Base-by-base conservation (phyloP, 2,329 filamentous ascomycete species). In the Fusarium multiceps region DNA sequence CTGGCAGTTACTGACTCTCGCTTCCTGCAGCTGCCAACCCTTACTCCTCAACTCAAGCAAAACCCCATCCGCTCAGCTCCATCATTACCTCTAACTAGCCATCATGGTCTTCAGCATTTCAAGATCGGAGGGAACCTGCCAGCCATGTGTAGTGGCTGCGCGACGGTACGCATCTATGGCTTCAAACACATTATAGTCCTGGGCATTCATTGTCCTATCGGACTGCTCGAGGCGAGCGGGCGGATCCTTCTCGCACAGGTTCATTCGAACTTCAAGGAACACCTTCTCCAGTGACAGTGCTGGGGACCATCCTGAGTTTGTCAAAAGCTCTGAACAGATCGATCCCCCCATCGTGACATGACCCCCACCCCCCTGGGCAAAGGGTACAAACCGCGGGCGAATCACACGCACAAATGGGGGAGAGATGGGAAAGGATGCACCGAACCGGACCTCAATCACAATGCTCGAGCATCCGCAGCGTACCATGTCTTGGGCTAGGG, bases 321-420 rank as follows among this genome's bases (percentile, higher is more conserved):
- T 97, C 66, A 97, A 84, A 7, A 96, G 84, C 79, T 96, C 90
- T 89, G 97, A 94, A 78, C 88, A 89, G 81, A 98, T 88, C 2
- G 94, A 92, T 3, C 94, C 94, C 25, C 94, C 94, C 3, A 85
- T 82, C 0, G 94, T 97, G 63, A 98, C 90, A 77, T 97, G 93
- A 1, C 94, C 94, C 25, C 94, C 94, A 21, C 94, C 94, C 7
- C 93, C 93, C 7, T 83, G 73, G 27, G 82, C 77, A 75, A 95
- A 95, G 3, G 88, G 84, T 21, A 95, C 78, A 78, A 97, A 95
- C 7, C 91, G 90, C 2, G 94, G 94, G 8, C 91, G 88, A 55
- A 97, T 86, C 18, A 97, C 89, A 9, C 94, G 90, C 28, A 97
- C 88, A 75, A 97, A 97, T 0, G 94, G 94, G 5, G 94, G 94